A percentile compares a stretch with the other conserved stretches of the same genome.
Evolutionary conservation across 257 asterid species (phyloP).

Genomic region (Primulina tabacum): DNA sequence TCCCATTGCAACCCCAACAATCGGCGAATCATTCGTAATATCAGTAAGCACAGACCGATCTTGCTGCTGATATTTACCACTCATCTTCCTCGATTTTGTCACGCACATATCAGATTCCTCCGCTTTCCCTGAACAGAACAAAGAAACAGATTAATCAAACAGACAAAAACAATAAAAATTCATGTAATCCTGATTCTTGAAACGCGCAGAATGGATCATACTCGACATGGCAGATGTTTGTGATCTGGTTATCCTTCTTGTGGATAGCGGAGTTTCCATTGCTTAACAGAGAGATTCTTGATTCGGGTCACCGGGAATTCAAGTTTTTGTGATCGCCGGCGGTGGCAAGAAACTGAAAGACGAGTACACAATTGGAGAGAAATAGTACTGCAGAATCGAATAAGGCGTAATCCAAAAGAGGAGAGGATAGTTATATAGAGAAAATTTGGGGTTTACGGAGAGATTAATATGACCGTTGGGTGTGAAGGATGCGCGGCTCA

Average conservation of each 20-base stretch:
- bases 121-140: slow-evolving; percentile 40
- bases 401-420: slow-evolving; percentile 19
- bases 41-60: slow-evolving; percentile 75
- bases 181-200: background rate
- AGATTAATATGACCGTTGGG: slow-evolving; percentile 66
- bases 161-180: background rate
- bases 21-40: slow-evolving; percentile 91
- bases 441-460: slow-evolving; percentile 4
- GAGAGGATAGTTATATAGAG: slow-evolving; percentile 37
- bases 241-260: slow-evolving; percentile 78
- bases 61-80: slow-evolving; percentile 36
- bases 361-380: background rate
- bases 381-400: background rate
- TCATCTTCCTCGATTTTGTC: slow-evolving; percentile 41
- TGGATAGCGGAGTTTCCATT: slow-evolving; percentile 86
- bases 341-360: background rate
- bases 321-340: background rate
- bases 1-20: slow-evolving; percentile 87
- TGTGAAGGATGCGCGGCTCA: slow-evolving; percentile 27
- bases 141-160: background rate
- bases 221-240: slow-evolving; percentile 49
- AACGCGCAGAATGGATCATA: background rate
- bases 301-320: slow-evolving; percentile 13
- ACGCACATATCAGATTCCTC: slow-evolving; percentile 48
- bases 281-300: background rate